phyloP scores from a whole-genome alignment of 1,139 yeast species.

The Pichia sp. region DNA sequence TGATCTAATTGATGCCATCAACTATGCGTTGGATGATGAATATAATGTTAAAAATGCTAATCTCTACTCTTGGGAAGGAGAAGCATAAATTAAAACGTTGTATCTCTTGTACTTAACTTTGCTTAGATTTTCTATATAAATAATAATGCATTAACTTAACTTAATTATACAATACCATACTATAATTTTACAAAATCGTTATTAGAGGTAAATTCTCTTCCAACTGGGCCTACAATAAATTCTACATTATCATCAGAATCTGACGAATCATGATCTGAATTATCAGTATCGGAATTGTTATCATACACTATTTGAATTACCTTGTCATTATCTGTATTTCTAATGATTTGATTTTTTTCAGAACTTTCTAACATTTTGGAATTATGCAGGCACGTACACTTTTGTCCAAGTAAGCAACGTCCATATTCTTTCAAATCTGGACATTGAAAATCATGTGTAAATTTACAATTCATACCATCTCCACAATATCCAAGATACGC shows the following conservation, averaged over 20 bases:
- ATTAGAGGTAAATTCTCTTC: slow-evolving; percentile 13
- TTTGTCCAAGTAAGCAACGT: slow-evolving; percentile 39
- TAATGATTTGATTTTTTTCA: background rate
- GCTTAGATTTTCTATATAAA: background rate
- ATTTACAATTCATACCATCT: slow-evolving; percentile 52
- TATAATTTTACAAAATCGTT: background rate
- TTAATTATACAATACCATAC: background rate
- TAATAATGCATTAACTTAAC: no score
- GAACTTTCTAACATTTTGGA: background rate
- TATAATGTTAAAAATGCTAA: slow-evolving; percentile 5
- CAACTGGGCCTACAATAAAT: slow-evolving; percentile 15
- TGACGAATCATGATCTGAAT: slow-evolving; percentile 1
- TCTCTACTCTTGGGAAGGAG: slow-evolving; percentile 3
- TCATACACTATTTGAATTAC: slow-evolving; percentile 22
- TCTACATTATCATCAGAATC: slow-evolving; percentile 15
- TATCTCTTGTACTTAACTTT: background rate
- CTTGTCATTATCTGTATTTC: slow-evolving; percentile 33
- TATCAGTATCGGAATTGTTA: slow-evolving; percentile 8
- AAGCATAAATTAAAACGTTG: background rate
- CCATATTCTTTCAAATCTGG: slow-evolving; percentile 66
- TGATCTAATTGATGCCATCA: slow-evolving; percentile 21
- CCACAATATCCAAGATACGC: slow-evolving; percentile 65
- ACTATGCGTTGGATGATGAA: slow-evolving; percentile 25
- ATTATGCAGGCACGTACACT: slow-evolving; percentile 14
- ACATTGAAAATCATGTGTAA: slow-evolving; percentile 56